Evolutionary conservation across 441 rosid genomes (phyloP).

Genomic region (Gossypium schwendimanii): DNA sequence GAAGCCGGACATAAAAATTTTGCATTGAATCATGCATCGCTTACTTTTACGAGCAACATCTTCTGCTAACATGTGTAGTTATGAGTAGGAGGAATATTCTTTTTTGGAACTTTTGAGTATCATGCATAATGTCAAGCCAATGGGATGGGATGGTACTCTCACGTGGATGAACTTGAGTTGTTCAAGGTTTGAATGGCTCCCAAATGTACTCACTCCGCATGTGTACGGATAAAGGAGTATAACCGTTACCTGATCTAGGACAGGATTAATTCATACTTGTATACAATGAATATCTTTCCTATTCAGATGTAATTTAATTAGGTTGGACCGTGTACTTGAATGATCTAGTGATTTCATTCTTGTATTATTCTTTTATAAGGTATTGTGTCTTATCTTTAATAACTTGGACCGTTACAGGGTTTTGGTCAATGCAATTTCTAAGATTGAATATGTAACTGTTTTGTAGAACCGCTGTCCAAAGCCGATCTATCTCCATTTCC

Average conservation of each 20-base stretch:
- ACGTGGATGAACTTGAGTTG: neutral
- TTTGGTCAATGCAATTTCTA: constrained; percentile 11
- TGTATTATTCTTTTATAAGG: neutral
- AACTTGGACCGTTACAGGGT: neutral
- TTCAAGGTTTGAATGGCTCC: neutral
- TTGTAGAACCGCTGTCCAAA: constrained; percentile 72
- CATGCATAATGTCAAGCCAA: constrained; percentile 1
- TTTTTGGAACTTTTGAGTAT: constrained; percentile 1
- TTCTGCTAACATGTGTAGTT: neutral
- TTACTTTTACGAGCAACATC: neutral
- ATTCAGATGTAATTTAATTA: neutral
- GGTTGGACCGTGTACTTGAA: neutral
- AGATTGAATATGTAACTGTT: constrained; percentile 17
- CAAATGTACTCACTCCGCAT: neutral
- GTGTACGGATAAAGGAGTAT: neutral
- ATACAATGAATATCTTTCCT: neutral
- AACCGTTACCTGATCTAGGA: neutral
- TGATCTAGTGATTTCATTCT: neutral
- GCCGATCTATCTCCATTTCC: constrained; percentile 33
- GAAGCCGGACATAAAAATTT: neutral
- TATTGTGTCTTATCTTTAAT: neutral
- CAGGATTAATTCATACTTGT: neutral
- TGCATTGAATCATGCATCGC: neutral
- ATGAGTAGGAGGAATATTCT: neutral
- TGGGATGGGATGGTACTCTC: neutral